Evolutionary conservation across 768 basidiomycete species (phyloP).

Genomic region (Lentinula sp.): DNA sequence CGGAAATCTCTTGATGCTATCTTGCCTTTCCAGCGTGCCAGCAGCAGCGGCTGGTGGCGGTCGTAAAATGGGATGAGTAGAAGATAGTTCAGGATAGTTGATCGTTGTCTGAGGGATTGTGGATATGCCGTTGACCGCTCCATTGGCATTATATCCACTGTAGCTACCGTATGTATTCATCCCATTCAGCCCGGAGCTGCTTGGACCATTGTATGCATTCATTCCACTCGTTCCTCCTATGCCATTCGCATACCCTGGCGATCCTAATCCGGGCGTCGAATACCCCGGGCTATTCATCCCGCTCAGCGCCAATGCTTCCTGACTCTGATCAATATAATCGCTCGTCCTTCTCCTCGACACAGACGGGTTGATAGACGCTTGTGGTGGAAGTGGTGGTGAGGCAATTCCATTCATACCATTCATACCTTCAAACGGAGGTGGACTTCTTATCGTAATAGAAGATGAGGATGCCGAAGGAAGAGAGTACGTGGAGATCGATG

Average conservation of each 20-base stretch:
- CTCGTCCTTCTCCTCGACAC: slow-evolving; percentile 62
- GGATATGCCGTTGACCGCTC: slow-evolving; percentile 2
- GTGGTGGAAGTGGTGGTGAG: slow-evolving; percentile 81
- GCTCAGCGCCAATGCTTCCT: slow-evolving; percentile 53
- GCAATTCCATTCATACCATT: slow-evolving; percentile 35
- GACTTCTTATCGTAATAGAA: not conserved
- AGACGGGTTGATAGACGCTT: slow-evolving; percentile 79
- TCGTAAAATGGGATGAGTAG: slow-evolving; percentile 51
- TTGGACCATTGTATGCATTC: not conserved
- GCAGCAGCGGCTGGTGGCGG: slow-evolving; percentile 78
- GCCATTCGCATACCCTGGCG: not conserved
- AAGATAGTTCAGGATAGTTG: slow-evolving; percentile 73
- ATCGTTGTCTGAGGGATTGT: slow-evolving; percentile 42
- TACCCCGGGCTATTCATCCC: slow-evolving; percentile 22
- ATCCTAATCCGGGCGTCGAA: not conserved
- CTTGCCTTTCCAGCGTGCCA: slow-evolving; percentile 67
- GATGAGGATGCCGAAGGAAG: not conserved
- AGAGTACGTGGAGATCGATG: slow-evolving; percentile 2
- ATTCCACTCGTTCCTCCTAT: not conserved
- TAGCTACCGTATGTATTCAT: not conserved
- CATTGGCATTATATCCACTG: not conserved
- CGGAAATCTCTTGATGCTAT: slow-evolving; percentile 29
- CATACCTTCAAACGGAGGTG: slow-evolving; percentile 17
- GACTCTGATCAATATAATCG: slow-evolving; percentile 77
- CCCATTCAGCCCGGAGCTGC: not conserved